Conservation (phyloP, 345 rosid species). For the Durio zibethinus region DNA sequence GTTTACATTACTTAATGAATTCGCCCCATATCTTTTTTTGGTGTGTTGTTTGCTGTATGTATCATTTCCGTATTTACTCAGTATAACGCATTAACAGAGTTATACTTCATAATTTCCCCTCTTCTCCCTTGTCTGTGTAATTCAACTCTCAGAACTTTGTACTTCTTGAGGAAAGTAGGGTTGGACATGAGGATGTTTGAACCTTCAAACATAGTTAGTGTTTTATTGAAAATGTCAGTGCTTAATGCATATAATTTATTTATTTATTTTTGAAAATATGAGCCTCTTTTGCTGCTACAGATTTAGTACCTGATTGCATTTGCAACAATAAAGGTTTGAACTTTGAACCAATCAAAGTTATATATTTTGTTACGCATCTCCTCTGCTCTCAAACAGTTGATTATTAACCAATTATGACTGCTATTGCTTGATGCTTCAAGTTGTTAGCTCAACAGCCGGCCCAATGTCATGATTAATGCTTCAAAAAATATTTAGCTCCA, state of each 20-base stretch:
- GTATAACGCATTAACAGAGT: background rate
- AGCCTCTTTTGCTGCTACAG: background rate
- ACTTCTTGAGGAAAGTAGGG: background rate
- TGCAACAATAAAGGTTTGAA: background rate
- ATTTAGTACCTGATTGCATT: background rate
- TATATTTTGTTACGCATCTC: too few relatives aligned
- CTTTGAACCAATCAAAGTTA: too few relatives aligned
- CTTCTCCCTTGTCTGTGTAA: background rate
- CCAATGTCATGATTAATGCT: background rate
- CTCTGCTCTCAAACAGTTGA: too few relatives aligned
- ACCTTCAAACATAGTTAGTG: background rate
- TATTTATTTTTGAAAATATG: background rate
- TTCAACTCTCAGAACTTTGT: background rate
- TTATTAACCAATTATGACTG: background rate
- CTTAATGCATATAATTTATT: background rate
- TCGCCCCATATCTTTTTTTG: background rate
- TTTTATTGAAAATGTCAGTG: background rate
- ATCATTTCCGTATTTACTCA: background rate
- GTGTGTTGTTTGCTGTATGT: background rate
- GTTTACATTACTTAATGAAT: background rate
- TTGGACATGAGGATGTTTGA: background rate
- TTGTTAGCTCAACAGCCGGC: background rate
- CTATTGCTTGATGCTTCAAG: background rate
- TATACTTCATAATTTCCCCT: background rate
- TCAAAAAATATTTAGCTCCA: background rate